Base-by-base conservation (phyloP, 2,329 filamentous ascomycete genomes). In the Diaporthe helianthi region DNA sequence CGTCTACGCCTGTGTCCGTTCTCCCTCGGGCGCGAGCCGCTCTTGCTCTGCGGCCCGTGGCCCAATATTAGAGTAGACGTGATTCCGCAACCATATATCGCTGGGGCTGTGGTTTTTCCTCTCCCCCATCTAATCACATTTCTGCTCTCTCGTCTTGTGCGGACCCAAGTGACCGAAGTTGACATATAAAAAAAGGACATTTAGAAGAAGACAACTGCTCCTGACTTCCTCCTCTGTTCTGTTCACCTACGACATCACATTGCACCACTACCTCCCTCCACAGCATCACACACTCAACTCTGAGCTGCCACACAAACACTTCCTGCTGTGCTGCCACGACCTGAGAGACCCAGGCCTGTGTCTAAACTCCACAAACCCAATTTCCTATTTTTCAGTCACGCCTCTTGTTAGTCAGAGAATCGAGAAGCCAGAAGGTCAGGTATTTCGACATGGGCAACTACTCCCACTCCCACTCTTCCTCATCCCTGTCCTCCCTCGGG, bases 401-500 rank as follows among this genome's bases (percentile, higher is more conserved):
- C 38, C 49, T 53, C 52, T 36, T 65, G 52, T 44, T 60, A 55
- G 33, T 33, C 51, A 46, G 44, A 61, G 36, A 55, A 26, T 58
- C 46, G 52, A 41, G 24, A 51, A 8, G 36, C 33, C 44, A 38
- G 31, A 58, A 58, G 46, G 58, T 13, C n/a, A 33, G 41, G 17
- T 29, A 26, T n/a, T 24, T 46, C 54, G 41, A 60, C 26, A 71
- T 71, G 70, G 64, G 63, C 51, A 69, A 58, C 49, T 69, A 65
- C 55, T 58, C 63, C 47, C 70, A 69, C 51, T 69, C 78, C 51
- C 77, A 80, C 72, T 75, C 78, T 46, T 81, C 58, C 58, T 75
- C 78, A 46, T 81, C 58, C 58, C 4, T 63, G 29, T 63, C 80
- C 36, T 82, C 83, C n/a, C 78, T 78, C 71, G 76, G 79, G 67